These are phyloP conservation scores for Oxalis stricta DNA, from an alignment of 441 rosid genomes.

Conservation along the genomic window DNA sequence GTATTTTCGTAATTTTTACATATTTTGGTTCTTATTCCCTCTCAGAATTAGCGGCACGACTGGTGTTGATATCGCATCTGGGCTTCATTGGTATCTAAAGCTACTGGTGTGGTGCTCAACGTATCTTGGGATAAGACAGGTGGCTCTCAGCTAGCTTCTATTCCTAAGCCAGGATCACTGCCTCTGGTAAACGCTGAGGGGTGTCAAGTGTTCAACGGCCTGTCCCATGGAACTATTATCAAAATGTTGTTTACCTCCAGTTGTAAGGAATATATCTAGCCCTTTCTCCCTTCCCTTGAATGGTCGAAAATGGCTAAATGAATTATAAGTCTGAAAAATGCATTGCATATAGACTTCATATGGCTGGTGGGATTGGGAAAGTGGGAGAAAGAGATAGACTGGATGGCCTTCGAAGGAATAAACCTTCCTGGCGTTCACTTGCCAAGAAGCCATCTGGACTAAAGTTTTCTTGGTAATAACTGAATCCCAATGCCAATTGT, in stretches of 20 bases:
- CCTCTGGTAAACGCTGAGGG: conserved; percentile 52
- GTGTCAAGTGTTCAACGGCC: conserved; percentile 70
- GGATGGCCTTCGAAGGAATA: conserved; percentile 98
- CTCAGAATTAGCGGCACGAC: conserved; percentile 73
- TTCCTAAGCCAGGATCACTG: conserved; percentile 64
- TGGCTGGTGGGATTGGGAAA: conserved; percentile 95
- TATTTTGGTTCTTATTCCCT: neutral
- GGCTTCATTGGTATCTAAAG: conserved; percentile 91
- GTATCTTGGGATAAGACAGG: conserved; percentile 97
- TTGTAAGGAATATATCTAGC: conserved; percentile 54
- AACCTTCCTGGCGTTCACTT: conserved; percentile 94
- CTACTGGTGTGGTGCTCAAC: conserved; percentile 84
- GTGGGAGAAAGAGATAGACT: conserved; percentile 98
- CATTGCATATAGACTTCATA: conserved; percentile 55
- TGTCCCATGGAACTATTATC: conserved; percentile 96
- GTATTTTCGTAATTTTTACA: too few relatives aligned
- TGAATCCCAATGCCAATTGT: too few relatives aligned
- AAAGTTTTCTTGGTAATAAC: conserved; percentile 89
- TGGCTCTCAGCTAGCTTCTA: conserved; percentile 65
- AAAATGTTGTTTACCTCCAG: conserved; percentile 93
- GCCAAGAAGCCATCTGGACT: conserved; percentile 93
- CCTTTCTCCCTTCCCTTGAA: conserved; percentile 8
- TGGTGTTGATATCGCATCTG: conserved; percentile 82
- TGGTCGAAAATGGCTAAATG: conserved; percentile 1
- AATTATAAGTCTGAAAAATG: conserved; percentile 1